A percentile compares a stretch with the other conserved stretches of the same genome.
Conservation (phyloP, 2,329 filamentous ascomycete genomes). For the Penicillium sclerotiorum region DNA sequence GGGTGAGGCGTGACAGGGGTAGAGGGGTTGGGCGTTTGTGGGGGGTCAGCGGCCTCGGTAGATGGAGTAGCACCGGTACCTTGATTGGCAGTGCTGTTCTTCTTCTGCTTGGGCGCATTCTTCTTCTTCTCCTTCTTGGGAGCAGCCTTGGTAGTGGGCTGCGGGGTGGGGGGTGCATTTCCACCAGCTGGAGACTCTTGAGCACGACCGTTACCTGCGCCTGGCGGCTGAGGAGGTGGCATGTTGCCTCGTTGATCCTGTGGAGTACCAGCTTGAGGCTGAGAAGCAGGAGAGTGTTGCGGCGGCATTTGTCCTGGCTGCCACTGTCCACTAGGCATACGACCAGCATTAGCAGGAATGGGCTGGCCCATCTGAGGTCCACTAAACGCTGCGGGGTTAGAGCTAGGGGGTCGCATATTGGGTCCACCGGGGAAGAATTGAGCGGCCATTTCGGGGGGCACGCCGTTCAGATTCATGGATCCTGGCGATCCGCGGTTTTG, state of each 20-base stretch:
- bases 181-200: conserved; percentile 45
- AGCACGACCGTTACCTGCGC: conserved; percentile 43
- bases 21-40: conserved; percentile 50
- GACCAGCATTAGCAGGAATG: conserved; percentile 40
- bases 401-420: conserved; percentile 62
- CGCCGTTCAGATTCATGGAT: conserved; percentile 58
- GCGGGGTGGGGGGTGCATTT: conserved; percentile 63
- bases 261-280: conserved; percentile 56
- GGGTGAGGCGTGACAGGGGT: conserved; percentile 53
- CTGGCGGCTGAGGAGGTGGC: conserved; percentile 53
- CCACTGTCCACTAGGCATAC: conserved; percentile 47
- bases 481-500: conserved; percentile 63
- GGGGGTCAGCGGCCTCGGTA: conserved; percentile 50
- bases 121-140: conserved; percentile 63
- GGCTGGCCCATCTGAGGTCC: conserved; percentile 49
- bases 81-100: conserved; percentile 47
- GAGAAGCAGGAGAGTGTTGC: conserved; percentile 47
- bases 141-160: conserved; percentile 59
- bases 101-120: conserved; percentile 56
- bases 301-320: conserved; percentile 49
- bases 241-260: conserved; percentile 57
- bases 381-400: conserved; percentile 51
- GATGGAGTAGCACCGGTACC: conserved; percentile 47
- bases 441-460: conserved; percentile 51
- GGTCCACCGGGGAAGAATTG: conserved; percentile 48